These are phyloP conservation scores for Amanita fuliginea DNA, from an alignment of 768 basidiomycete species.

Conservation along the genomic window DNA sequence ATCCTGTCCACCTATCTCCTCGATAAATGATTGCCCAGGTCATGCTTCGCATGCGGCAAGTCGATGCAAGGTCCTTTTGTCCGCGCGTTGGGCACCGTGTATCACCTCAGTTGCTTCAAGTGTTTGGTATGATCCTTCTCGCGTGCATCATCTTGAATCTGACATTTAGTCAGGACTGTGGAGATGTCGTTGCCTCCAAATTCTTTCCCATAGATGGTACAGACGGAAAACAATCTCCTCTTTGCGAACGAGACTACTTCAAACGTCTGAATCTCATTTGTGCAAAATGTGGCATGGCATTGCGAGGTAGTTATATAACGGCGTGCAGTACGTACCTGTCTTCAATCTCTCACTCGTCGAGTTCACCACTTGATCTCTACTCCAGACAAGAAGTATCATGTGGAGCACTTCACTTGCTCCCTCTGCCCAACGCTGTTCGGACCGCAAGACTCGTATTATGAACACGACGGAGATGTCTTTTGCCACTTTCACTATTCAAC, in stretches of 20 bases:
- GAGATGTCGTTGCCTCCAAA: slow-evolving; percentile 92
- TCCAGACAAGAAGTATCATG: slow-evolving; percentile 95
- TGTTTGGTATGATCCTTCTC: slow-evolving; percentile 64
- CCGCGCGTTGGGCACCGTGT: slow-evolving; percentile 86
- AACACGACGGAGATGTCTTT: slow-evolving; percentile 95
- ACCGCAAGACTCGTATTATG: slow-evolving; percentile 98
- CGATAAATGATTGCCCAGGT: slow-evolving; percentile 25
- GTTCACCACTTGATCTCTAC: slow-evolving; percentile 7
- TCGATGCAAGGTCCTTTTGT: slow-evolving; percentile 94
- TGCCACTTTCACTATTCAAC: slow-evolving; percentile 99
- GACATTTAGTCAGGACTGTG: slow-evolving; percentile 63
- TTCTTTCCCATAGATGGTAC: slow-evolving; percentile 97
- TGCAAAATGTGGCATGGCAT: slow-evolving; percentile 87
- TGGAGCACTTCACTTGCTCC: slow-evolving; percentile 98
- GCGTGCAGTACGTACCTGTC: slow-evolving; percentile 69
- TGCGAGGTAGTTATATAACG: slow-evolving; percentile 97
- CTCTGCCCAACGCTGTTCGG: slow-evolving; percentile 94
- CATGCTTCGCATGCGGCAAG: slow-evolving; percentile 70
- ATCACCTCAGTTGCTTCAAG: slow-evolving; percentile 96
- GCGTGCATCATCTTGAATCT: neutral
- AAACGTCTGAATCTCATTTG: slow-evolving; percentile 92
- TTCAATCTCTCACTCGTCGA: slow-evolving; percentile 4
- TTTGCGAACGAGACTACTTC: slow-evolving; percentile 99
- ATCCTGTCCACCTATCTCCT: slow-evolving; percentile 14
- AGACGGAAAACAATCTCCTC: slow-evolving; percentile 79